Percentiles rank a stretch among this genome's conserved stretches.
Conservation (phyloP, 306 rosid genomes). For the Styphnolobium japonicum region DNA sequence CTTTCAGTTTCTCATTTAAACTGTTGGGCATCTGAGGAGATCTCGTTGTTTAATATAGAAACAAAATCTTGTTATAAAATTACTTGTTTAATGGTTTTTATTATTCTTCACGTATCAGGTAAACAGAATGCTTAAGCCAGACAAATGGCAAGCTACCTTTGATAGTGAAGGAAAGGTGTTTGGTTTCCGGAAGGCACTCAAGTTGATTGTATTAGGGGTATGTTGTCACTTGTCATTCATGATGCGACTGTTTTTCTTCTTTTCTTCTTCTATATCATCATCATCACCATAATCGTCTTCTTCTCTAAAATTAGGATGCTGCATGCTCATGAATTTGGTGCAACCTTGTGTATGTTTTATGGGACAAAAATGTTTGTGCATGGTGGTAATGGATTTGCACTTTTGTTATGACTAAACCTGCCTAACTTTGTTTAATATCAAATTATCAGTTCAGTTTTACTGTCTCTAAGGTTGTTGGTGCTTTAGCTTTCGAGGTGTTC, state of each 20-base stretch:
- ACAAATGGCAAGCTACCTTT: conserved; percentile 78
- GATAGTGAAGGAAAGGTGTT: conserved; percentile 78
- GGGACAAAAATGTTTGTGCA: neutral
- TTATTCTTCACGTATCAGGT: conserved; percentile 49
- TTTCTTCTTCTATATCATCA: neutral
- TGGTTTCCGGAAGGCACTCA: conserved; percentile 84
- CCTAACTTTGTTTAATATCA: neutral
- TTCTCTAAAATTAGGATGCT: neutral
- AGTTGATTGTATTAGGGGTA: conserved; percentile 83
- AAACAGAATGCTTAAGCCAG: conserved; percentile 85
- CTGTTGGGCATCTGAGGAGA: neutral
- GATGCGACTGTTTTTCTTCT: neutral
- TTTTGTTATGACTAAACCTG: neutral
- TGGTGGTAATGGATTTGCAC: neutral
- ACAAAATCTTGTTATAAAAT: neutral
- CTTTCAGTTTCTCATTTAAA: neutral
- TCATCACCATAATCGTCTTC: neutral
- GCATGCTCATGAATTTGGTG: conserved; percentile 1
- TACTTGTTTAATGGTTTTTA: conserved; percentile 7
- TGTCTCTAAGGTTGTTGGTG: neutral
- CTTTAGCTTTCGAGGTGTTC: neutral
- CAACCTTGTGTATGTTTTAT: conserved; percentile 3
- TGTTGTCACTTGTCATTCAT: conserved; percentile 34
- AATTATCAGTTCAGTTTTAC: neutral
- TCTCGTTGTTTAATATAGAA: neutral